Conservation (phyloP, 805 yeast genomes). For the Suhomyces pyralidae region DNA sequence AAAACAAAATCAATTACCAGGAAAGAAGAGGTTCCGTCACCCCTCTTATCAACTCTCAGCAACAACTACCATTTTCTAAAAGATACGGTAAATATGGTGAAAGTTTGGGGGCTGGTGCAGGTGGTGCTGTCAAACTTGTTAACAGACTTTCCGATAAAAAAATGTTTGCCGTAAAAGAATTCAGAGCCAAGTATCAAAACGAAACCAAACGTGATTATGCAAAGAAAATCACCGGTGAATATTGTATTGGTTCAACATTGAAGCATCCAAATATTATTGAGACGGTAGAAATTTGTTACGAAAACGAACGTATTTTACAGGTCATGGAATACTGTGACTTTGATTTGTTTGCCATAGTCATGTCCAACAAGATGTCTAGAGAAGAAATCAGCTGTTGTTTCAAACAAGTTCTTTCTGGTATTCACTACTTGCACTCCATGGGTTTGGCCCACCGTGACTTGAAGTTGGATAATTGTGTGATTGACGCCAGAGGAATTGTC, state of each 20-base stretch:
- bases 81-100: conserved; percentile 82
- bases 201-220: conserved; percentile 85
- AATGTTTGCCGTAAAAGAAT: conserved; percentile 90
- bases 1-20: conserved; percentile 26
- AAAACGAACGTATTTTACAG: conserved; percentile 80
- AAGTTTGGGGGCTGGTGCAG: conserved; percentile 91
- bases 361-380: conserved; percentile 83
- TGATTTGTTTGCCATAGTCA: conserved; percentile 90
- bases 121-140: conserved; percentile 81
- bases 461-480: conserved; percentile 89
- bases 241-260: conserved; percentile 87
- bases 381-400: conserved; percentile 86
- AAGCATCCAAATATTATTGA: conserved; percentile 88
- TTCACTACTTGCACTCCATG: conserved; percentile 74
- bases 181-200: conserved; percentile 67
- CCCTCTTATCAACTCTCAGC: conserved; percentile 19
- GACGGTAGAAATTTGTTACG: conserved; percentile 88
- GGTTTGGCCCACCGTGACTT: conserved; percentile 91
- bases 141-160: conserved; percentile 62
- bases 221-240: conserved; percentile 89
- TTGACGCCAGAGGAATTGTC: conserved; percentile 76
- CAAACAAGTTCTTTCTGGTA: conserved; percentile 79
- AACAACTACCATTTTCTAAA: conserved; percentile 59
- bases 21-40: conserved; percentile 40
- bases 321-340: conserved; percentile 94